Base-by-base conservation (phyloP, 768 basidiomycete species). In the Amanita muscaria region DNA sequence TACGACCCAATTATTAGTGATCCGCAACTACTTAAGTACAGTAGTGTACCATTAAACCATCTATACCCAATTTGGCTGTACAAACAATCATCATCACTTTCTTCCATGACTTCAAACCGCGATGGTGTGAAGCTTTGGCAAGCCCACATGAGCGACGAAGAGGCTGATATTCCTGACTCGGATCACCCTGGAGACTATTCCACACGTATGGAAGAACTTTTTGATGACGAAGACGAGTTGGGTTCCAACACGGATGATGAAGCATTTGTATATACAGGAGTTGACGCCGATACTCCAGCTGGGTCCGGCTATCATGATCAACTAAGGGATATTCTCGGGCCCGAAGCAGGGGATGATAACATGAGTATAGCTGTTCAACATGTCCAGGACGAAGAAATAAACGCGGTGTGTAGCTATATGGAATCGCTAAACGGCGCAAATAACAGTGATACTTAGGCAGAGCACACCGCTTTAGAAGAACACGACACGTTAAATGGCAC, bases 231-330 rank as follows among this genome's bases (percentile, higher is more conserved):
- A 22, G 64, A 67, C 14, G 67, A 62, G 16, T 48, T 38, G 23
- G 52, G 51, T 15, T 50, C 49, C 9, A 59, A 59, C 14, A 67
- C 68, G 3, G 69, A 74, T 3, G 70, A 62, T 10, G 70, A 68
- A 0, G 78, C 74, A 8, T 91, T 91, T 52, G 49, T 88, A 22
- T 92, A 90, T 56, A 69, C 70, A 22, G 88, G 87, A 22, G 65
- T 77, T 16, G 87, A 91, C 53, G 74, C 79, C 4, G 61, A 59
- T 27, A 63, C 66, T 37, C 54, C 64, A 12, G 65, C 67, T 29
- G 74, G 71, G 41, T 92, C 67, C 27, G 74, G 71, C 41, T 92
- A 92, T 58, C 66, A 64, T 9, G 76, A 81, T 47, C 82, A 77
- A 52, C 62, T 92, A 40, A 71, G 78, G 35, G 84, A 88, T 40